Evolutionary conservation across 768 basidiomycete genomes (phyloP), one percentile per base, ranked within the genome.

Genomic region (Vararia minispora): DNA sequence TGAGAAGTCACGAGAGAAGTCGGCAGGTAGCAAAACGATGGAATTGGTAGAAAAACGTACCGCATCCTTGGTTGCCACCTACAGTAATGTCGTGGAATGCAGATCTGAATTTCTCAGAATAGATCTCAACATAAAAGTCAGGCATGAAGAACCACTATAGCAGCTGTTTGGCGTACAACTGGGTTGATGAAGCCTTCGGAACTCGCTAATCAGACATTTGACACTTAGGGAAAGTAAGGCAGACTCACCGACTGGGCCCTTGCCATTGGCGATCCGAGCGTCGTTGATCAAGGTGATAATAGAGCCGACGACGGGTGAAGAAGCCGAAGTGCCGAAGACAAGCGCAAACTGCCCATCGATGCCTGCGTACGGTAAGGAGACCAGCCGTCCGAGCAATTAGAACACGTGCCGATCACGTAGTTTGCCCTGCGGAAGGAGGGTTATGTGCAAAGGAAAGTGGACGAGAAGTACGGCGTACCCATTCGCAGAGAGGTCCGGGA

Each of bases 161-260:
- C 14, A 29, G 21, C 23, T 6, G 11, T 22, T 25, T 39, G 7
- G 58, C 66, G 13, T 55, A 76, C 79, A 23, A 77, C 76, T 25
- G 80, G 80, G 50, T 84, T 84, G 44, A 83, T 70, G 49, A 58
- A 60, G 7, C 58, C 34, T 37, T 12, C 13, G 6, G 16, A 26
- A 13, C 18, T 32, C 10, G 23, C 13, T 9, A 33, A 14, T 38
- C 28, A 21, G 14, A 26, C 28, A 14, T 20, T 21, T 23, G 3
- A 28, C 11, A 17, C 10, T 25, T n/a, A 9, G 5, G n/a, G 17
- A 22, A 4, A 20, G 30, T 17, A 20, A 6, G 21, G 11, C 2
- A 3, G 26, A 27, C 37, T 28, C 29, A 36, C 50, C 62, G 14
- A 64, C 50, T 1, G 61, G 58, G 17, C 45, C 42, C 46, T 63